phyloP scores from a whole-genome alignment of 2,329 filamentous ascomycete genomes.

The Ustilaginoidea virens region DNA sequence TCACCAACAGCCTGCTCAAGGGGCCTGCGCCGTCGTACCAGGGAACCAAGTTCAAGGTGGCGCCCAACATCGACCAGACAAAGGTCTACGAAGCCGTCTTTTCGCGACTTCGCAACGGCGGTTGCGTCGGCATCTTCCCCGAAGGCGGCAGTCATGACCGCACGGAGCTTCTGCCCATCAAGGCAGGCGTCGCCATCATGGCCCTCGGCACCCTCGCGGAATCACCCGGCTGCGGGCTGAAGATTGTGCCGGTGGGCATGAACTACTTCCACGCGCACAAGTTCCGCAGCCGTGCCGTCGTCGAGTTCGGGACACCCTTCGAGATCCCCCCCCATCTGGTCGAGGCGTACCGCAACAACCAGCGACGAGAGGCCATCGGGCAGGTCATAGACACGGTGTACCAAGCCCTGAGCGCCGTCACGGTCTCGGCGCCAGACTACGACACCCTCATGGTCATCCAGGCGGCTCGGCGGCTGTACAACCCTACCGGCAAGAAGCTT shows the following conservation, averaged over 20 bases:
- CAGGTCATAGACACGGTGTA: conserved; percentile 76
- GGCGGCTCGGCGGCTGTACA: conserved; percentile 84
- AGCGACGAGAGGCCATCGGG: conserved; percentile 75
- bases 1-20: conserved; percentile 38
- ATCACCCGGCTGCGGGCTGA: conserved; percentile 73
- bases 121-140: conserved; percentile 91
- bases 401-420: conserved; percentile 71
- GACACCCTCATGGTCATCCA: conserved; percentile 96
- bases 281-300: conserved; percentile 86
- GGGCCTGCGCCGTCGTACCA: conserved; percentile 46
- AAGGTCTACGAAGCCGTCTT: conserved; percentile 92
- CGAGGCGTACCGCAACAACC: conserved; percentile 67
- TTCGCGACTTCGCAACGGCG: conserved; percentile 61
- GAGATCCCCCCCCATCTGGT: conserved; percentile 73
- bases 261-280: conserved; percentile 99
- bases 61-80: conserved; percentile 87
- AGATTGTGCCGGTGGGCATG: conserved; percentile 95
- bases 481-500: conserved; percentile 83
- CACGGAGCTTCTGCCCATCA: conserved; percentile 78
- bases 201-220: conserved; percentile 78
- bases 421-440: conserved; percentile 83
- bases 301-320: conserved; percentile 86
- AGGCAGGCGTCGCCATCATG: conserved; percentile 97
- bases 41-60: conserved; percentile 73
- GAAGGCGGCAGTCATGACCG: conserved; percentile 94